These are phyloP conservation scores for Zasmidium angulare DNA, from an alignment of 2,329 filamentous ascomycete genomes.

Conservation along the genomic window DNA sequence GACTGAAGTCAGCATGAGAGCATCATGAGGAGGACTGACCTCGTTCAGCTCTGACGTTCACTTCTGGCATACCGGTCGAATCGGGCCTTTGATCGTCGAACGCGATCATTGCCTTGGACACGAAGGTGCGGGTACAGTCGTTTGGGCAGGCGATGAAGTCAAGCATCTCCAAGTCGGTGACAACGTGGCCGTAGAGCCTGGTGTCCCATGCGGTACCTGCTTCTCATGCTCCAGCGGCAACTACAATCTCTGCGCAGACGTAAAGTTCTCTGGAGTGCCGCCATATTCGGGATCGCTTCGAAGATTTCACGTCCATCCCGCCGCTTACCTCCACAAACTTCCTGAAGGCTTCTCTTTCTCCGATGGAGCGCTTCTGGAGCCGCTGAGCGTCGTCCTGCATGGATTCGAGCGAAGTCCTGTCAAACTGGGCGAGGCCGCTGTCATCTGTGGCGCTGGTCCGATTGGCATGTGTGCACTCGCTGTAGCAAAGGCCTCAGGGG, in stretches of 20 bases:
- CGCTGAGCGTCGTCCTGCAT: constrained; percentile 49
- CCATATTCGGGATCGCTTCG: constrained; percentile 85
- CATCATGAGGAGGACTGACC: background rate
- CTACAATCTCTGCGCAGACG: constrained; percentile 86
- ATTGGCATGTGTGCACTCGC: constrained; percentile 62
- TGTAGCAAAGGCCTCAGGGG: constrained; percentile 62
- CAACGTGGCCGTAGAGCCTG: constrained; percentile 65
- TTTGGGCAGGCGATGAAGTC: constrained; percentile 58
- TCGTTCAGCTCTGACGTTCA: constrained; percentile 27
- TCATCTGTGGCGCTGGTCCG: constrained; percentile 64
- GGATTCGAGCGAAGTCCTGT: constrained; percentile 41
- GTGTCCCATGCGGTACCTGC: constrained; percentile 62
- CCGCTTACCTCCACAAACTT: constrained; percentile 88
- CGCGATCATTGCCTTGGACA: constrained; percentile 67
- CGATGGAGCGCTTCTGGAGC: constrained; percentile 85
- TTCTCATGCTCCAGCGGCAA: constrained; percentile 71
- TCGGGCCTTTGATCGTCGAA: constrained; percentile 62
- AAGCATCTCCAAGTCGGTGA: constrained; percentile 61
- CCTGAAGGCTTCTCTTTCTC: constrained; percentile 72
- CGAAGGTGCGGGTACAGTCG: constrained; percentile 66
- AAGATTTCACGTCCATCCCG: constrained; percentile 77
- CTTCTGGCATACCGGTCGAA: constrained; percentile 49
- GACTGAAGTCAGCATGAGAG: background rate
- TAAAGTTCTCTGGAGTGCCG: constrained; percentile 87
- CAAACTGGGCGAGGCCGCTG: constrained; percentile 37